Base-by-base conservation (phyloP, 2,329 filamentous ascomycete species). In the Diaporthe eres region DNA sequence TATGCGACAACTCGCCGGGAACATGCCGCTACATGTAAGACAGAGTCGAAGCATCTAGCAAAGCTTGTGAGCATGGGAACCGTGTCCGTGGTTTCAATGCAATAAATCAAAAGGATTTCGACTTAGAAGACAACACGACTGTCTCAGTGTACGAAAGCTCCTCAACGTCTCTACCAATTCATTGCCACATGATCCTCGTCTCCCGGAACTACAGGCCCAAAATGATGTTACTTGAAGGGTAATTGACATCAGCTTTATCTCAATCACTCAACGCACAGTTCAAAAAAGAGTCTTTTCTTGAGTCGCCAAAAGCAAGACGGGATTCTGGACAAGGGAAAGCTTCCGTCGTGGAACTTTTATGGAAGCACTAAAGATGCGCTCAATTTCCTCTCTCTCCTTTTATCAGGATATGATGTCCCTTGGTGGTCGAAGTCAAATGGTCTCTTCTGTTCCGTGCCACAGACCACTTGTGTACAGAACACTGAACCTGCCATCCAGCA, bases 221-320 rank as follows among this genome's bases (percentile, higher is more conserved):
- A 31, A 57, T 15, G 1, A 57, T 15, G 1, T 10, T 57, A 10
- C 6, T 31, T 4, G 13, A 22, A 34, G 3, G 15, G 4, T 22
- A 31, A 22, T 57, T 57, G 53, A 49, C 31, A 19, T 28, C 8
- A 9, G 53, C 5, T 2, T 17, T 2, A 13, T 22, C 4, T 57
- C 53, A 7, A 7, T 22, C 28, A 31, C 28, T 34, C 28, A 19
- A 10, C 15, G 44, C 8, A 49, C 2, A 22, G 7, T 9, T 49
- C 0, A 22, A 49, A 7, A 22, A 49, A 3, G 19, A 0, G 19
- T 49, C 17, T 0, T 17, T 1, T 7, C 0, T 49, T 8, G 44
- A 22, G 7, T 22, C 17, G 9, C 17, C 17, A 49, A 0, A 49
- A 22, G 44, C 19, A 49, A 10, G 13, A 39, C 4, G 37, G 3